These are phyloP conservation scores for Biscogniauxia sp. DNA, from an alignment of 2,329 filamentous ascomycete species.

Conservation along the genomic window DNA sequence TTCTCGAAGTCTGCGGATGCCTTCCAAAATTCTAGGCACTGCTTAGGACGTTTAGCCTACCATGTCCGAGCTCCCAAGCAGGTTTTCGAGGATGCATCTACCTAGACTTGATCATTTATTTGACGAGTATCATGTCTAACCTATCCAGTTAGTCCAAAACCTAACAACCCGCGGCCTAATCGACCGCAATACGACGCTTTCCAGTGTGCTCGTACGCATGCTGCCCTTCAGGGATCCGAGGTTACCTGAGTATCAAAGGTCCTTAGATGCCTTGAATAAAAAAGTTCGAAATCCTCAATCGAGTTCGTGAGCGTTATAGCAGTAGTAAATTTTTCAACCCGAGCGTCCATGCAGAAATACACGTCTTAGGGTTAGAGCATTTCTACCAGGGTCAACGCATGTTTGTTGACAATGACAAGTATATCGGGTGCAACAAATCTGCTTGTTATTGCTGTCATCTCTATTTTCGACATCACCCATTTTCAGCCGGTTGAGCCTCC, in stretches of 20 bases:
- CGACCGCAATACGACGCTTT: constrained; percentile 14
- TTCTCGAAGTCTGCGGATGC: background rate
- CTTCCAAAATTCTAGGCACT: constrained; percentile 37
- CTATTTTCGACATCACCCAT: constrained; percentile 42
- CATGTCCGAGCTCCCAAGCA: constrained; percentile 38
- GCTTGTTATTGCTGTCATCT: constrained; percentile 49
- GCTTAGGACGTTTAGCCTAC: constrained; percentile 44
- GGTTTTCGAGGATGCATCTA: constrained; percentile 35
- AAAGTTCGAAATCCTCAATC: constrained; percentile 20
- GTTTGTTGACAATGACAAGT: constrained; percentile 41
- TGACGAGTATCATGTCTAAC: constrained; percentile 28
- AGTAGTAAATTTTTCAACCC: constrained; percentile 28
- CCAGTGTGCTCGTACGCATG: constrained; percentile 29
- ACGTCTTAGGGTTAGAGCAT: constrained; percentile 47
- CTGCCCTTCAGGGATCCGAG: constrained; percentile 13
- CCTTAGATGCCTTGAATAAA: constrained; percentile 28
- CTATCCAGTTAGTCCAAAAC: constrained; percentile 14
- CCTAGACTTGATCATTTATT: constrained; percentile 33
- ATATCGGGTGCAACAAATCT: constrained; percentile 50
- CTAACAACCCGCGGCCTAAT: background rate
- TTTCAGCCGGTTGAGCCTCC: constrained; percentile 29
- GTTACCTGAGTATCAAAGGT: constrained; percentile 9
- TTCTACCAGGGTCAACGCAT: constrained; percentile 35
- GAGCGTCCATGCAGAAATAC: constrained; percentile 44
- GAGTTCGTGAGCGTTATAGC: constrained; percentile 27